Conservation (phyloP, 805 yeast genomes). For the Yarrowia sp. region DNA sequence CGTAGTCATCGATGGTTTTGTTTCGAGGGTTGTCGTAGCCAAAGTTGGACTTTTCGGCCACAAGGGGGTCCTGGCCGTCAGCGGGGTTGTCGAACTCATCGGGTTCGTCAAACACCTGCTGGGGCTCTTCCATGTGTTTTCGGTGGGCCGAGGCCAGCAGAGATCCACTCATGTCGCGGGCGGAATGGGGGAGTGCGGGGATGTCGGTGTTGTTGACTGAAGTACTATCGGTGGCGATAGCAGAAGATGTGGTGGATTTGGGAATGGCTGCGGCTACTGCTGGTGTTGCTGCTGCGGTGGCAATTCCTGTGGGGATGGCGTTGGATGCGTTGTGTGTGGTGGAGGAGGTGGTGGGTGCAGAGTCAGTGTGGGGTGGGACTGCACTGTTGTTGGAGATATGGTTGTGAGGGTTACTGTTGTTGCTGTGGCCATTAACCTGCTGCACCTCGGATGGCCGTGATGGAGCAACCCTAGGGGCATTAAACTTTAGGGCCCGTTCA, state of each 20-base stretch:
- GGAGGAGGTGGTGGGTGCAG: not conserved
- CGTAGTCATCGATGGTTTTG: slow-evolving; percentile 22
- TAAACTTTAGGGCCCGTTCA: slow-evolving; percentile 29
- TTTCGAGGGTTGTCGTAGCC: slow-evolving; percentile 23
- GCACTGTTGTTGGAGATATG: not conserved
- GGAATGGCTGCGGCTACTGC: not conserved
- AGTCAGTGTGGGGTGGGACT: not conserved
- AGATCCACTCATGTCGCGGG: slow-evolving; percentile 1
- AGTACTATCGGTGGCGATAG: no score
- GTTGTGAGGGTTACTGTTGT: not conserved
- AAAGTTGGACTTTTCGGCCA: slow-evolving; percentile 11
- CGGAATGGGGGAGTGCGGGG: not conserved
- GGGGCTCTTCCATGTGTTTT: slow-evolving; percentile 21
- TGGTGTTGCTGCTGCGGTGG: not conserved
- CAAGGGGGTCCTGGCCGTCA: slow-evolving; percentile 8
- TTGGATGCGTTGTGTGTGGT: not conserved
- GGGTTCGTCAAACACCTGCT: slow-evolving; percentile 24
- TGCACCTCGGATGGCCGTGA: not conserved
- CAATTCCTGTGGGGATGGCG: not conserved
- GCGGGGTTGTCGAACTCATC: slow-evolving; percentile 9
- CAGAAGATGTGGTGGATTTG: not conserved
- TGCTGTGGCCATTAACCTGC: slow-evolving; percentile 6
- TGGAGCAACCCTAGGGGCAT: slow-evolving; percentile 10
- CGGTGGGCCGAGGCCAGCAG: slow-evolving; percentile 21
- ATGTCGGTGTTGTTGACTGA: not conserved